These are phyloP conservation scores for Trametes maxima DNA, from an alignment of 768 basidiomycete species.

Conservation along the genomic window DNA sequence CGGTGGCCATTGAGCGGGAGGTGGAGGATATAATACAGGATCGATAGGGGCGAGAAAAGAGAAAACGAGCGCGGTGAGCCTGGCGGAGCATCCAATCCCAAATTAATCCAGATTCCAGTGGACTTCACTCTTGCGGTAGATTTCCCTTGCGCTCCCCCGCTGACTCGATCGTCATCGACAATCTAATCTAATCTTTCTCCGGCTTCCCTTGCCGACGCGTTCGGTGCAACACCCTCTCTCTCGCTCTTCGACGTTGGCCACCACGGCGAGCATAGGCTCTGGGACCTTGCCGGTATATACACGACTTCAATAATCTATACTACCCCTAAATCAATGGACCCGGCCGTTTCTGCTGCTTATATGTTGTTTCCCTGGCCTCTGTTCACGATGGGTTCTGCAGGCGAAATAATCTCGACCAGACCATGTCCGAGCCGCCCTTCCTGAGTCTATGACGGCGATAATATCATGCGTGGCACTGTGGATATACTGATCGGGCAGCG, in stretches of 20 bases:
- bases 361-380: no score
- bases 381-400: no score
- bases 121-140: conserved; percentile 21
- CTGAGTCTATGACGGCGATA: no score
- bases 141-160: not conserved
- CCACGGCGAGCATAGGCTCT: not conserved
- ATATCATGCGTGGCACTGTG: no score
- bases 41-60: conserved; percentile 14
- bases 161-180: conserved; percentile 21
- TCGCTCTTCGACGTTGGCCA: not conserved
- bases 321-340: no score
- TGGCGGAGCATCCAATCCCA: conserved; percentile 20
- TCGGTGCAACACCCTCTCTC: not conserved
- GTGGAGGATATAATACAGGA: conserved; percentile 15
- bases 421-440: no score
- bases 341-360: no score
- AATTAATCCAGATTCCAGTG: conserved; percentile 6
- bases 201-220: not conserved
- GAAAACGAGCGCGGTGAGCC: conserved; percentile 7
- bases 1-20: conserved; percentile 39
- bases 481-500: conserved; percentile 51
- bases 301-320: no score
- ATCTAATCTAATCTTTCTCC: conserved; percentile 21
- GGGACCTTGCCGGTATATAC: no score
- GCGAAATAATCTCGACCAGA: not conserved